Base-by-base conservation (phyloP, 1,284 basidiomycete genomes). In the Cutaneotrichosporon spelunceum region DNA sequence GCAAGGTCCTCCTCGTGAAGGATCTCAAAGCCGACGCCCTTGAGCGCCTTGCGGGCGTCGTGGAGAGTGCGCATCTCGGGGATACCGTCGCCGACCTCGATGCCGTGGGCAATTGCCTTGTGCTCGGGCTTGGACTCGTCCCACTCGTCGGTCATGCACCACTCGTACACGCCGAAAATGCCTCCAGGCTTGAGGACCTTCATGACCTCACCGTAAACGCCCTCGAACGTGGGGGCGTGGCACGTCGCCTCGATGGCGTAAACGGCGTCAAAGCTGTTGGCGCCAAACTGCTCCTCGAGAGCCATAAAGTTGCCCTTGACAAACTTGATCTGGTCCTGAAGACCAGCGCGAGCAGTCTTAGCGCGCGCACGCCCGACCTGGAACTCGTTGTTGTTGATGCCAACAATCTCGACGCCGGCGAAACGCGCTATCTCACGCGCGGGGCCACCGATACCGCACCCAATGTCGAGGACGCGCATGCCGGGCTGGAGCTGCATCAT, bases 191-290 rank as follows among this genome's bases (percentile, higher is more conserved):
- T 99, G 74, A 99, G 85, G 29, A 97, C 90, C 81, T 91, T 91
- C 79, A 86, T 85, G 76, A 99, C 96, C 81, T 99, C 87, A 47
- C 88, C 87, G 75, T 99, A 99, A 45, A 98, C 90, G 66, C 93
- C 94, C 76, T 97, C 94, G 83, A 89, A 98, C 49, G 88, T 87
- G 14, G 95, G 95, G 2, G 95, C 94, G 76, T 99, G 95, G 61
- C 91, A 90, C 26, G 96, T 99, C 2, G 95, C 95, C 83, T 99
- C 96, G 70, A 99, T 96, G 54, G 95, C 95, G 75, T 97, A 98
- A 33, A 93, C 91, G 88, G 96, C 96, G 81, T 99, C 95, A 74
- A 99, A 98, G 65, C 85, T 87, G 78, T 90, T 88, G 78, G 91
- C 88, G 50, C 95, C 95, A 78, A 99, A 99, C 77, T 91, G 88